Percentiles rank a stretch among this genome's conserved stretches.
Evolutionary conservation across 352 stramenopile genomes (phyloP).

Genomic region (Pythium pyrilobum): DNA sequence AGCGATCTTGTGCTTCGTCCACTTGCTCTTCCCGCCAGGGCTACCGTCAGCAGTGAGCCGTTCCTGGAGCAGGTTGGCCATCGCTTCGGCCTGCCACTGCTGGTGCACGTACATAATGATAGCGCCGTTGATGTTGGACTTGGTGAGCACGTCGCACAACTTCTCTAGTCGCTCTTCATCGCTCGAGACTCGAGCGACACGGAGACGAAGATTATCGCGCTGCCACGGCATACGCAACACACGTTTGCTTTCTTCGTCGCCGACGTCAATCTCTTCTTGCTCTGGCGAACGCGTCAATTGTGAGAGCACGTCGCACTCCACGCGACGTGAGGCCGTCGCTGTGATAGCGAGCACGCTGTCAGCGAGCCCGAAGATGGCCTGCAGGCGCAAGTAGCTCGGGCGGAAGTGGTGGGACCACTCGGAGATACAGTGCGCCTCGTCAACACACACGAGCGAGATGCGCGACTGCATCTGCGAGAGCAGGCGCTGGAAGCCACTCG

Average conservation of each 20-base stretch:
- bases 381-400: conserved; percentile 70
- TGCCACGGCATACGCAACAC: conserved; percentile 78
- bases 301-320: conserved; percentile 65
- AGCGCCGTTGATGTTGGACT: conserved; percentile 28
- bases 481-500: conserved; percentile 72
- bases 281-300: conserved; percentile 29
- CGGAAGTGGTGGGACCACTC: conserved; percentile 96
- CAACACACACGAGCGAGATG: conserved; percentile 87
- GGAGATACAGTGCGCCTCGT: conserved; percentile 94
- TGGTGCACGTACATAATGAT: conserved; percentile 85
- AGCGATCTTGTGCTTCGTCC: conserved; percentile 35
- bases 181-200: conserved; percentile 42
- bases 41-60: conserved; percentile 30
- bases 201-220: conserved; percentile 52
- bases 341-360: conserved; percentile 89
- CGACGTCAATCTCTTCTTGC: background rate
- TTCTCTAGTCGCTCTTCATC: conserved; percentile 53
- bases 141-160: conserved; percentile 30
- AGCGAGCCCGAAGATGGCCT: conserved; percentile 48
- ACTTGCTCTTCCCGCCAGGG: conserved; percentile 21
- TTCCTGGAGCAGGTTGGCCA: conserved; percentile 58
- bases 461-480: conserved; percentile 36
- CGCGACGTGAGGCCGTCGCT: conserved; percentile 82
- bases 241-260: conserved; percentile 18
- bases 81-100: conserved; percentile 67